Base-by-base conservation (phyloP, 495 filamentous ascomycete species). In the Aspergillus nidulans region DNA sequence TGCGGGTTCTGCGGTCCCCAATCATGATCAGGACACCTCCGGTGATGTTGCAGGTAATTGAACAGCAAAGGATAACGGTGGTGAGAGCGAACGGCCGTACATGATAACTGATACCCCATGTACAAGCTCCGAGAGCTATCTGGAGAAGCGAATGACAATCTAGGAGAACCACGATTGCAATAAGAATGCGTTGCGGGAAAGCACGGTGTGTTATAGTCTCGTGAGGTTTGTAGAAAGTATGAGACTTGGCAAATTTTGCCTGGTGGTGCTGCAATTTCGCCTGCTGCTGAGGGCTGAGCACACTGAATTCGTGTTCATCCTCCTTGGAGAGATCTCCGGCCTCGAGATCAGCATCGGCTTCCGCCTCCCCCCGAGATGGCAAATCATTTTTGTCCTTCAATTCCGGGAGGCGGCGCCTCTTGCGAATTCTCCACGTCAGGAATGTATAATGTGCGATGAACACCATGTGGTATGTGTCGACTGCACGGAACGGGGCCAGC, bases 141-240 rank as follows among this genome's bases (percentile, higher is more conserved):
- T 92, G 89, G 42, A 92, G 74, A 13, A 84, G 66, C 9, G 82
- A 86, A 63, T 92, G 89, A 46, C 80, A 81, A 61, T 92, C 88
- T 0, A 92, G 74, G n/a, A 92, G 68, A 18, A 87, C 75, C 3
- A 90, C 84, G 34, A 90, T 81, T 34, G 86, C 78, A 38, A 91
- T 72, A 25, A 91, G 80, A 18, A 89, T 70, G 32, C 80, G 79
- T 7, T 88, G 74, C 0, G 89, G 88, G 60, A 91, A 92, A 6
- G 89, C 88, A 62, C 85, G 78, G 62, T 92, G 89, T 2, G 88
- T 91, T 36, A 80, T 69, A 0, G 88, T 91, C 70, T 91, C 89
- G 69, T 92, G 87, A 1, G 89, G 89, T 63, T 89, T 89, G 74
- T 91, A 92, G 69, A 90, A 92, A 1, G 86, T 88, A 62, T 92